phyloP scores from a whole-genome alignment of 352 stramenopile genomes.

The Globisporangium acanthophoron region DNA sequence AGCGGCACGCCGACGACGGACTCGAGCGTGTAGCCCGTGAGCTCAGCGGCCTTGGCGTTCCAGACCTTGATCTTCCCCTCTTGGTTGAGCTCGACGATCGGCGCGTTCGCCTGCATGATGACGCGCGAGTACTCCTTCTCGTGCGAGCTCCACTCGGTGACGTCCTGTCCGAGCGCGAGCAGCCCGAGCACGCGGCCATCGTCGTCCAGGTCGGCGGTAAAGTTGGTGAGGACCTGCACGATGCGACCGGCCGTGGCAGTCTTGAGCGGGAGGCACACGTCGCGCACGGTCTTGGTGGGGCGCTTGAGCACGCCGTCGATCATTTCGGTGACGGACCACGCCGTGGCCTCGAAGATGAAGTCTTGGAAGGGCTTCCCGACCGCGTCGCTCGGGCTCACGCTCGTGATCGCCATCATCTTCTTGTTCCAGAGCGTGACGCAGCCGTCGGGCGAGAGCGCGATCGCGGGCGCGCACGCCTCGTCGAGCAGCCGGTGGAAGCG shows the following conservation, averaged over 20 bases:
- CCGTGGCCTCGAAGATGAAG: slow-evolving; percentile 21
- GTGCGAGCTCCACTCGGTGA: slow-evolving; percentile 39
- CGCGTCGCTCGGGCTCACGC: slow-evolving; percentile 20
- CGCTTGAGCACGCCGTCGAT: slow-evolving; percentile 13
- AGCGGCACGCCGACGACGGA: slow-evolving; percentile 41
- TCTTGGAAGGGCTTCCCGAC: slow-evolving; percentile 32
- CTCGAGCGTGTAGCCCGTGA: slow-evolving; percentile 54
- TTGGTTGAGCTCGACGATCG: slow-evolving; percentile 72
- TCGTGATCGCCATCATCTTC: slow-evolving; percentile 40
- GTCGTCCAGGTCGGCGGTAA: slow-evolving; percentile 15
- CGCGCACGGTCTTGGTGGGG: slow-evolving; percentile 19
- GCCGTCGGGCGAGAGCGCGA: slow-evolving; percentile 36
- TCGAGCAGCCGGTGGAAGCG: slow-evolving; percentile 42
- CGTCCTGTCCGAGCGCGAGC: slow-evolving; percentile 22
- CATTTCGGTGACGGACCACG: slow-evolving; percentile 11
- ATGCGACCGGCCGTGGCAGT: too few species aligned
- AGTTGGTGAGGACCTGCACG: slow-evolving; percentile 53
- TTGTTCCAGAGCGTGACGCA: slow-evolving; percentile 66
- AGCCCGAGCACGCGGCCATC: slow-evolving; percentile 17
- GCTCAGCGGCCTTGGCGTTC: slow-evolving; percentile 55
- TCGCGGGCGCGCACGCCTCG: slow-evolving; percentile 41
- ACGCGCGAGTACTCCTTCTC: slow-evolving; percentile 55
- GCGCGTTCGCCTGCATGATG: slow-evolving; percentile 67
- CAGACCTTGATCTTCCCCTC: slow-evolving; percentile 56
- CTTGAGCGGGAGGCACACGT: slow-evolving; percentile 38